phyloP scores from a whole-genome alignment of 2,329 filamentous ascomycete genomes.

The Cladosporium cucumerinum region DNA sequence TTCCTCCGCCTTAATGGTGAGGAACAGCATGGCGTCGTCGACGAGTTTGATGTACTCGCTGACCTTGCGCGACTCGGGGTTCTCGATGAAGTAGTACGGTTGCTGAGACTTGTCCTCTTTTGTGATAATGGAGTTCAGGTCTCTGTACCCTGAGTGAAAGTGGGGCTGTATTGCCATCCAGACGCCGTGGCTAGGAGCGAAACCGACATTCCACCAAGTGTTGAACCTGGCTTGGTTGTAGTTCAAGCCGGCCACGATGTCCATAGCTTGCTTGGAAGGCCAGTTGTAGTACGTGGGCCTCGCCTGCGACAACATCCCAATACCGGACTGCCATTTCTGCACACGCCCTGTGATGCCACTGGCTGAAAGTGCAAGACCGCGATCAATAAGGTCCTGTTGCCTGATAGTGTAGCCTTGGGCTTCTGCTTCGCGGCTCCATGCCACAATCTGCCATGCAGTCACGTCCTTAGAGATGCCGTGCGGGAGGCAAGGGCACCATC shows the following conservation, averaged over 20 bases:
- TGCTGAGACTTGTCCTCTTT: neutral
- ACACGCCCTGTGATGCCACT: neutral
- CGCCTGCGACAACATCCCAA: neutral
- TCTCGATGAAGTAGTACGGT: neutral
- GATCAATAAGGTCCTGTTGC: neutral
- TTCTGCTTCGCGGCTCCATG: neutral
- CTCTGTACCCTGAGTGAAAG: neutral
- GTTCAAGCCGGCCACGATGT: neutral
- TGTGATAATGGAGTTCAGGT: neutral
- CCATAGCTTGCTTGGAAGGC: slow-evolving; percentile 2
- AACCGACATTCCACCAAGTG: slow-evolving; percentile 2
- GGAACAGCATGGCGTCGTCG: slow-evolving; percentile 9
- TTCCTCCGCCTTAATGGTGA: slow-evolving; percentile 2
- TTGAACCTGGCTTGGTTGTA: slow-evolving; percentile 12
- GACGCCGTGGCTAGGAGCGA: neutral
- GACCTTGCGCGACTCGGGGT: slow-evolving; percentile 2
- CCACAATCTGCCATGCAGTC: neutral
- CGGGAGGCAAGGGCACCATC: neutral
- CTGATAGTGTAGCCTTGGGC: neutral
- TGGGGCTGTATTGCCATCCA: neutral
- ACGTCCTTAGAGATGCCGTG: neutral
- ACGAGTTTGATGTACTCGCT: slow-evolving; percentile 6
- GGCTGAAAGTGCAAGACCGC: neutral
- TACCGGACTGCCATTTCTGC: slow-evolving; percentile 1
- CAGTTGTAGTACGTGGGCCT: neutral